Evolutionary conservation across 2,329 filamentous ascomycete genomes (phyloP), one percentile per base, ranked within the genome.

Genomic region (Colletotrichum filicis): DNA sequence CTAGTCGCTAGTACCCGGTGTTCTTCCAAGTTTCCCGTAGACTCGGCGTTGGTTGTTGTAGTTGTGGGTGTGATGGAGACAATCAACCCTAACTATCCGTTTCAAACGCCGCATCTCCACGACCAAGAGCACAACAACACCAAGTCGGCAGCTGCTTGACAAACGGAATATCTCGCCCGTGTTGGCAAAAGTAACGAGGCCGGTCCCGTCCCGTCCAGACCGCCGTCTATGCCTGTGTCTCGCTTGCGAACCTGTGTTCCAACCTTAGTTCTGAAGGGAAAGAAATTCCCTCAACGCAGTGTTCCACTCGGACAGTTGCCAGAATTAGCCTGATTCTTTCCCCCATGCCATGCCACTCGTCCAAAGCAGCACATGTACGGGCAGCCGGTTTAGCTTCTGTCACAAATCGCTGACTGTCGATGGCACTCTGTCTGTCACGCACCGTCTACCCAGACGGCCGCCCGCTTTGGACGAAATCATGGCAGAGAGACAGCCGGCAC

Each of bases 221-320:
- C 71, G 70, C 70, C 46, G 46, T n/a, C 26, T 19, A 32, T 64
- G 42, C 42, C 42, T n/a, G 26, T 65, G 28, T 11, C 30, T 62
- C 42, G 68, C 46, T 49, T 68, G 35, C 5, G 64, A 28, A 7
- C 28, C 28, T 28, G 28, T 28, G 28, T 28, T 2, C 28, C 28
- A 1, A 28, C 28, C 28, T 28, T 28, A 28, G 28, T 7, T 28
- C 28, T 28, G 53, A 26, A n/a, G 19, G 63, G 67, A 30, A 74
- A 19, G 9, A 42, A 74, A 75, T 75, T 74, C 71, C 73, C 73
- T 75, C 73, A 49, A 71, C 55, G 35, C 62, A 70, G 7, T 70
- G 63, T 58, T 58, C 71, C 71, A 71, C 65, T 63, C 73, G 61
- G 65, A 62, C 46, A 28, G 57, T 61, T 69, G 68, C 65, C 73